These are phyloP conservation scores for Capronia coronata DNA, from an alignment of 2,329 filamentous ascomycete genomes.

Conservation along the genomic window DNA sequence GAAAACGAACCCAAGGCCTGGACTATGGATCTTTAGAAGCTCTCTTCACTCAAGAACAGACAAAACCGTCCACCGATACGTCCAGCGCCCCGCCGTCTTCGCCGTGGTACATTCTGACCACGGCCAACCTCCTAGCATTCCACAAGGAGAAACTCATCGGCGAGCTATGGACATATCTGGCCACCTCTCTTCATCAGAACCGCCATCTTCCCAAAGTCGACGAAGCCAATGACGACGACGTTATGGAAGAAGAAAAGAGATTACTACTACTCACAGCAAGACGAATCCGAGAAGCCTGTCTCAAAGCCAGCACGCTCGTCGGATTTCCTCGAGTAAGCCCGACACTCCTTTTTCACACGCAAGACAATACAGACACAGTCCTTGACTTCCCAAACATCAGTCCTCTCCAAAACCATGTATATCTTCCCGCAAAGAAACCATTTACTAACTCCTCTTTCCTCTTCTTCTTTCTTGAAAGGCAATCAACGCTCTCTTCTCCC, in stretches of 20 bases:
- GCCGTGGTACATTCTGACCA: slow-evolving; percentile 29
- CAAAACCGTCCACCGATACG: too few relatives aligned
- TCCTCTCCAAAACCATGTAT: too few relatives aligned
- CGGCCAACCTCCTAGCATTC: slow-evolving; percentile 28
- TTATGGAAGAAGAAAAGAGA: slow-evolving; percentile 1
- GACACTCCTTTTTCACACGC: too few relatives aligned
- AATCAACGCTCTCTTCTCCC: slow-evolving; percentile 29
- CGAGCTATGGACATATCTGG: slow-evolving; percentile 29
- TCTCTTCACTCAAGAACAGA: too few relatives aligned
- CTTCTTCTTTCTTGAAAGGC: too few relatives aligned
- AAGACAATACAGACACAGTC: too few relatives aligned
- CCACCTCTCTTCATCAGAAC: background rate
- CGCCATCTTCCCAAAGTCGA: too few relatives aligned
- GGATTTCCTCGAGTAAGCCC: slow-evolving; percentile 31
- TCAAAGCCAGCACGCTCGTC: slow-evolving; percentile 31
- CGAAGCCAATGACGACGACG: background rate
- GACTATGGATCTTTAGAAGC: too few relatives aligned
- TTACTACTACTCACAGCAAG: slow-evolving; percentile 22
- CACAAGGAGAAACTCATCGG: slow-evolving; percentile 29
- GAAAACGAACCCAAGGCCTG: too few relatives aligned
- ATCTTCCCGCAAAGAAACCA: background rate
- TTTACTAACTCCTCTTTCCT: background rate
- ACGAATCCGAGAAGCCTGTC: slow-evolving; percentile 29
- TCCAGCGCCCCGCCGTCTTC: slow-evolving; percentile 6
- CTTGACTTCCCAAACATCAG: too few relatives aligned